Evolutionary conservation across 306 rosid species (phyloP), one percentile per base, ranked within the genome.

Genomic region (Glycine latifolia): DNA sequence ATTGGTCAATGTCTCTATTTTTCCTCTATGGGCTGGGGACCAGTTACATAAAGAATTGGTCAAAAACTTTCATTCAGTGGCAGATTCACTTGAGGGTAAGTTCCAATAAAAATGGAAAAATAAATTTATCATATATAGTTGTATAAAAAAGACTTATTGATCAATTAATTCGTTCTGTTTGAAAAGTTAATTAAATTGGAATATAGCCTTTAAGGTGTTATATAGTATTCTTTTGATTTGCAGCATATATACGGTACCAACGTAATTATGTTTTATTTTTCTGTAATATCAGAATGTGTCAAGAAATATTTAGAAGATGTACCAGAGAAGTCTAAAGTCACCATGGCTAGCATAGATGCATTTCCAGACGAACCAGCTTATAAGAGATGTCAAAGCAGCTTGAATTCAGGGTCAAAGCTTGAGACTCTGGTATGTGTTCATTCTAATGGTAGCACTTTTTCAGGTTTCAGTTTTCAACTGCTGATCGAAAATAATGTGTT

Each of bases 11-110:
- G 84, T 92, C 15, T 49, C 85, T 35, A 84, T 91, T 67, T 89
- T 43, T 43, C 97, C 95, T 11, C 91, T 88, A 0, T 92, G 97
- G 97, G 97, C 95, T 33, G 95, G 97, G 9, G 90, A 91, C 59
- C 89, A 87, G 55, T 84, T 92, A 1, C 95, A 91, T 35, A 79
- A 71, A 46, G 88, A 92, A 54, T 83, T 92, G 0, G 94, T 91
- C 15, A 62, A 66, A 0, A 83, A 63, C 81, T 91, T 92, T 71
- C 2, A 87, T 75, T 86, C 91, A 0, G 85, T 92, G 41, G 94
- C 97, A 0, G 92, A 88, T 80, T 88, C 95, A 11, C 94, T 92
- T 50, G 86, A 92, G 85, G 97, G 92, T 88, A 52, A 74, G 48
- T 15, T 6, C 33, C 63, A 4, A 14, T 4, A 7, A 68, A 20